These are phyloP conservation scores for Angophora floribunda DNA, from an alignment of 345 rosid species.

Conservation along the genomic window DNA sequence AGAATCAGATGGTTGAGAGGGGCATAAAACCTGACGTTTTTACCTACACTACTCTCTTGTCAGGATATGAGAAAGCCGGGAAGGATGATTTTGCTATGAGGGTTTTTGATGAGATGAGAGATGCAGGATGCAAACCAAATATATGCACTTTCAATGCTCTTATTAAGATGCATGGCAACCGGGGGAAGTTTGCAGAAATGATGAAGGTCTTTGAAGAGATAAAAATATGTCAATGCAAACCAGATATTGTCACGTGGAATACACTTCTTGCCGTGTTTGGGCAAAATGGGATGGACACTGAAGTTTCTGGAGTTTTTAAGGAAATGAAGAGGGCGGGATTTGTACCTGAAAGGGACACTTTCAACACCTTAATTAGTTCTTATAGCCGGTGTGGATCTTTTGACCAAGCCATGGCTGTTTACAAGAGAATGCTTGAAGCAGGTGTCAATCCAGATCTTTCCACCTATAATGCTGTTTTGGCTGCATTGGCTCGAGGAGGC, in stretches of 20 bases:
- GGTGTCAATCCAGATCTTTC: conserved; percentile 86
- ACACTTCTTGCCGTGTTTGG: conserved; percentile 89
- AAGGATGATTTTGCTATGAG: conserved; percentile 72
- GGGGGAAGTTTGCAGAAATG: conserved; percentile 85
- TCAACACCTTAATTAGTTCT: conserved; percentile 80
- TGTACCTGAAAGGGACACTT: conserved; percentile 87
- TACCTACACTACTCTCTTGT: conserved; percentile 89
- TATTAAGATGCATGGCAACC: conserved; percentile 87
- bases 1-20: conserved; percentile 53
- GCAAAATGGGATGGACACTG: conserved; percentile 81
- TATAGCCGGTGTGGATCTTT: conserved; percentile 87
- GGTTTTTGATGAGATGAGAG: conserved; percentile 79
- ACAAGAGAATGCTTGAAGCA: conserved; percentile 80
- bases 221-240: conserved; percentile 43
- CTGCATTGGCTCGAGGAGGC: conserved; percentile 94
- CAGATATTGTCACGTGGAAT: conserved; percentile 93
- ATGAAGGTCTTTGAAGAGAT: conserved; percentile 91
- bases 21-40: conserved; percentile 83
- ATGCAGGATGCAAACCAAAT: conserved; percentile 67
- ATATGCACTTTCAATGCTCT: conserved; percentile 92
- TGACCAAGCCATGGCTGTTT: conserved; percentile 81
- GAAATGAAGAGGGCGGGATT: conserved; percentile 99
- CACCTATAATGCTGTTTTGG: conserved; percentile 83
- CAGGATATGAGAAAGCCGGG: conserved; percentile 84
- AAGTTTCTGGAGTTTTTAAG: conserved; percentile 83